A percentile compares a stretch with the other conserved stretches of the same genome.
Conservation (phyloP, 768 basidiomycete genomes). For the Multifurca ochricompacta region DNA sequence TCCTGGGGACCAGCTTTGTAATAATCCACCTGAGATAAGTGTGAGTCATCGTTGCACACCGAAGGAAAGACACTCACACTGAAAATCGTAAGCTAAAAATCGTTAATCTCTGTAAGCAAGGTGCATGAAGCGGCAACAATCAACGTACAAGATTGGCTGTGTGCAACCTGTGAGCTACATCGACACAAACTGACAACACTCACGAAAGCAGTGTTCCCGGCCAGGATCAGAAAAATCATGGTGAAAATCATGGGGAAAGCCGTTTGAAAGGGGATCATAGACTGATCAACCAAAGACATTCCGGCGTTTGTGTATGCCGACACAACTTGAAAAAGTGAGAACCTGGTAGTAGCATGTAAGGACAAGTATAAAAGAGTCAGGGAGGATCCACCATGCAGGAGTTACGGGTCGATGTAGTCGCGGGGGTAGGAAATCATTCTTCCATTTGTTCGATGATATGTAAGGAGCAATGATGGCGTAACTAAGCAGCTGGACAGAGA, state of each 20-base stretch:
- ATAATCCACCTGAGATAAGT: conserved; percentile 55
- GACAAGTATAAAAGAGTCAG: not conserved
- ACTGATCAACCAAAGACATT: conserved; percentile 77
- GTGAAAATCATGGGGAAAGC: conserved; percentile 77
- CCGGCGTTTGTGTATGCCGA: conserved; percentile 90
- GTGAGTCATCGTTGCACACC: conserved; percentile 4
- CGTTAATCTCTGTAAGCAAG: not conserved
- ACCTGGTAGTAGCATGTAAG: conserved; percentile 41
- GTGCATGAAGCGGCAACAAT: not conserved
- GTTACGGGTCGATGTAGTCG: conserved; percentile 46
- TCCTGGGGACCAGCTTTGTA: conserved; percentile 48
- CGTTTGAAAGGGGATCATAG: conserved; percentile 85
- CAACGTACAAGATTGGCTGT: conserved; percentile 79
- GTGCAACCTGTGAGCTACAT: not conserved
- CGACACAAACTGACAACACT: conserved; percentile 31
- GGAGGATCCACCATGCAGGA: conserved; percentile 51
- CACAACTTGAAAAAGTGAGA: conserved; percentile 73
- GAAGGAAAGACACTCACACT: conserved; percentile 49
- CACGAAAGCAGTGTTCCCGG: conserved; percentile 91
- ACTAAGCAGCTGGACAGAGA: conserved; percentile 57
- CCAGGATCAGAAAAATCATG: conserved; percentile 69
- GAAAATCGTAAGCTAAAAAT: conserved; percentile 60
- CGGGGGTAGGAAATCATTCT: conserved; percentile 50
- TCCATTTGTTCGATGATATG: conserved; percentile 56
- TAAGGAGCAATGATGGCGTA: conserved; percentile 80